Percentiles rank a stretch among this genome's conserved stretches.
Conservation (phyloP, 2,329 filamentous ascomycete genomes). For the Verticillium nubilum region DNA sequence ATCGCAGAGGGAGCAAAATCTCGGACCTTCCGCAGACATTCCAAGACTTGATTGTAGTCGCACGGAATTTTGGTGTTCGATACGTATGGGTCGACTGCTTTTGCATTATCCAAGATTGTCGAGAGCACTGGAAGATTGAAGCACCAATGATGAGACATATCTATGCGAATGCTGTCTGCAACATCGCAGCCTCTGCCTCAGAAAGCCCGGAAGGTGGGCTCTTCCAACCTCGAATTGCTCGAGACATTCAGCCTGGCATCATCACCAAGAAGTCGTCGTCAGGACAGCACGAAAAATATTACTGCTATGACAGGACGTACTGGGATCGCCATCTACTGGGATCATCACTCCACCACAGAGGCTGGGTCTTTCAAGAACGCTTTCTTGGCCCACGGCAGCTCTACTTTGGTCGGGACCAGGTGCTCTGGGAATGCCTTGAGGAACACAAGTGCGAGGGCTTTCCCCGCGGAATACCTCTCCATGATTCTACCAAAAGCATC, state of each 20-base stretch:
- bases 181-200: conserved; percentile 7
- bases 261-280: neutral
- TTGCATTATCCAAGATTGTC: conserved; percentile 14
- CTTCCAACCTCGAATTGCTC: conserved; percentile 2
- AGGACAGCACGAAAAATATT: neutral
- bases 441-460: conserved; percentile 15
- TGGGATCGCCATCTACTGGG: neutral
- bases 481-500: neutral
- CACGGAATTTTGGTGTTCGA: conserved; percentile 5
- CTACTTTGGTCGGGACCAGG: conserved; percentile 11
- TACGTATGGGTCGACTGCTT: conserved; percentile 15
- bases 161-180: conserved; percentile 9
- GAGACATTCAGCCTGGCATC: neutral
- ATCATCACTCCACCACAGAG: conserved; percentile 6
- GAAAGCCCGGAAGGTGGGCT: conserved; percentile 2
- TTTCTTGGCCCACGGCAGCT: conserved; percentile 14
- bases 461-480: neutral
- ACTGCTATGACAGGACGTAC: neutral
- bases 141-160: conserved; percentile 9
- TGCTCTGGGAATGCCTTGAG: conserved; percentile 12
- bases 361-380: conserved; percentile 17
- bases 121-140: conserved; percentile 12
- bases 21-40: conserved; percentile 5
- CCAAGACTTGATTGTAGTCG: conserved; percentile 8
- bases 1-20: neutral